phyloP scores from a whole-genome alignment of 1,139 yeast genomes.

The Pneumocystis canis region DNA sequence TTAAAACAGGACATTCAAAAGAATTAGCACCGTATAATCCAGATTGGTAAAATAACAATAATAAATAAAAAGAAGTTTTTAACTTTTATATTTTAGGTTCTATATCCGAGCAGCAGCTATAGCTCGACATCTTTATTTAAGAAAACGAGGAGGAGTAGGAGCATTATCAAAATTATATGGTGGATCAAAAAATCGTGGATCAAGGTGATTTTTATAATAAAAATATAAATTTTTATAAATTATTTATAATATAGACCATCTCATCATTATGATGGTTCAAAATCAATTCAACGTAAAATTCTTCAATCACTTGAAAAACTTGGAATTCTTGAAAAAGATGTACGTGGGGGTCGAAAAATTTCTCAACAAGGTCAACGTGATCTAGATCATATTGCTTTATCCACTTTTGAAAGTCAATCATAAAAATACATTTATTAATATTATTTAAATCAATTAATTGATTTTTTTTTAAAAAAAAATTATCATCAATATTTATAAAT shows the following conservation, averaged over 20 bases:
- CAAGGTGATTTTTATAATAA: neutral
- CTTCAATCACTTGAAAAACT: conserved; percentile 96
- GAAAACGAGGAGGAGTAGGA: conserved; percentile 99
- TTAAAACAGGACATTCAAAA: conserved; percentile 97
- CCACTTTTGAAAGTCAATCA: conserved; percentile 20
- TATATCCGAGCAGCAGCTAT: conserved; percentile 87
- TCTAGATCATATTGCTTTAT: conserved; percentile 99
- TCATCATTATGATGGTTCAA: conserved; percentile 98
- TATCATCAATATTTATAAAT: neutral
- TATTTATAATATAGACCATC: conserved; percentile 54
- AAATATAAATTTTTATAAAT: too few relatives aligned
- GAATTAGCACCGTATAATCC: conserved; percentile 99
- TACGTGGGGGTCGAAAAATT: conserved; percentile 99
- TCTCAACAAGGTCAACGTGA: conserved; percentile 99
- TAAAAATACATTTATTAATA: neutral
- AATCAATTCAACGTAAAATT: conserved; percentile 97
- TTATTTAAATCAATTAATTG: neutral
- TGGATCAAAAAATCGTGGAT: conserved; percentile 98
- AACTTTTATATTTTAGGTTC: conserved; percentile 5
- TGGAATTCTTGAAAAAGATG: conserved; percentile 91
- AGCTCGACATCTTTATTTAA: conserved; percentile 99
- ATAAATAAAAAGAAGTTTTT: neutral
- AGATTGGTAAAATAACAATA: conserved; percentile 31
- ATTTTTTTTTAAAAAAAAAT: neutral
- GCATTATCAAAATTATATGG: conserved; percentile 98